Conservation (phyloP, 202 grass and related monocot genomes). For the Setaria italica region DNA sequence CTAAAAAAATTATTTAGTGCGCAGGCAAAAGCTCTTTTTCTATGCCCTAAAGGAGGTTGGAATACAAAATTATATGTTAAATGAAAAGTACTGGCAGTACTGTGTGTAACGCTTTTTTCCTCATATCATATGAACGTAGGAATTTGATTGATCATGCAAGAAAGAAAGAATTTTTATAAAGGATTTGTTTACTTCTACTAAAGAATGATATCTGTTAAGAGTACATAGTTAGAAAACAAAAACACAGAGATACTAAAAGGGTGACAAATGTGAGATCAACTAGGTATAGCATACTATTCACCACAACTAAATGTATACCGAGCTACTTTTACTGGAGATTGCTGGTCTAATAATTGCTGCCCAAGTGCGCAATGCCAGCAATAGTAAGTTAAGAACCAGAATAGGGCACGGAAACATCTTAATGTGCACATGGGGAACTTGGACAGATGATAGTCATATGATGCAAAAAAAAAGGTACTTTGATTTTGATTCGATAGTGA, state of each 20-base stretch:
- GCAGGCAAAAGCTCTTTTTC: background rate
- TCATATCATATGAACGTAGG: background rate
- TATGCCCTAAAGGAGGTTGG: background rate
- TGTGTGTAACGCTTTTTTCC: background rate
- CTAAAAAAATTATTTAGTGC: background rate
- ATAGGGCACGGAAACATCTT: background rate
- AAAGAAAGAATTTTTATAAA: background rate
- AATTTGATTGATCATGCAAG: background rate
- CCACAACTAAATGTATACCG: background rate
- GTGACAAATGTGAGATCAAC: background rate
- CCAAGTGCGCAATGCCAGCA: background rate
- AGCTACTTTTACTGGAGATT: background rate
- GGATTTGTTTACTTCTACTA: slow-evolving; percentile 14
- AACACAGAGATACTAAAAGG: background rate
- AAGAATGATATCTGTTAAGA: slow-evolving; percentile 8
- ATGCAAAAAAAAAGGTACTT: background rate
- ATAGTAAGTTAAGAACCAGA: slow-evolving; percentile 3
- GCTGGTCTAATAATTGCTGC: background rate
- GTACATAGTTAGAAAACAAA: background rate
- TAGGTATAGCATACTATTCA: background rate
- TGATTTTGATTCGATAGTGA: background rate
- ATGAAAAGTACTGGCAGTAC: background rate
- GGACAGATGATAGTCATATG: background rate
- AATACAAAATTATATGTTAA: slow-evolving; percentile 10
- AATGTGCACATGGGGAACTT: slow-evolving; percentile 4